Percentiles rank a stretch among this genome's conserved stretches.
Conservation (phyloP, 345 rosid genomes). For the Euphorbia peplus region DNA sequence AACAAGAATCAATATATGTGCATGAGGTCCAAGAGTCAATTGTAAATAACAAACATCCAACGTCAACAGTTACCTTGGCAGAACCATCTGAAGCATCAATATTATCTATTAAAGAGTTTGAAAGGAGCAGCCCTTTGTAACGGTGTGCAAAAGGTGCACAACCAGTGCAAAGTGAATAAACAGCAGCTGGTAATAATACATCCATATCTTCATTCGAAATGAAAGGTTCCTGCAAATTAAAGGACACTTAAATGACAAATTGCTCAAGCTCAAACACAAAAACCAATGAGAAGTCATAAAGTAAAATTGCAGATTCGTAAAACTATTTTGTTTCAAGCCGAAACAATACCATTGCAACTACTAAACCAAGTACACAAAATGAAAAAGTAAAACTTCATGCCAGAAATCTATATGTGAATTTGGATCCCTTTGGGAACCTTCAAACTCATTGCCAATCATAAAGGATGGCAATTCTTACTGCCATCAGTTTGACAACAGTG, state of each 20-base stretch:
- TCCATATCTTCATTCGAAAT: constrained; percentile 49
- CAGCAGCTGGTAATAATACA: constrained; percentile 69
- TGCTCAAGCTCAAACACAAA: neutral
- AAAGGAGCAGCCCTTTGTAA: constrained; percentile 35
- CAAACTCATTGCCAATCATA: neutral
- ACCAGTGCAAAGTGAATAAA: constrained; percentile 76
- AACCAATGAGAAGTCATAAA: neutral
- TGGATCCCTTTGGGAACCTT: neutral
- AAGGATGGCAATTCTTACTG: neutral
- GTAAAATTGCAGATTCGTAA: neutral
- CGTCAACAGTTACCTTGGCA: constrained; percentile 42
- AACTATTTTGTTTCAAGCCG: neutral
- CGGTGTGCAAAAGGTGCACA: constrained; percentile 41
- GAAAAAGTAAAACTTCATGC: neutral
- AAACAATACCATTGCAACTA: neutral
- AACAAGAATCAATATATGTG: constrained; percentile 8
- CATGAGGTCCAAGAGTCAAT: constrained; percentile 21
- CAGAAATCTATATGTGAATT: neutral
- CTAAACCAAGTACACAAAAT: neutral
- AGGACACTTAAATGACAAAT: neutral
- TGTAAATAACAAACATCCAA: constrained; percentile 1
- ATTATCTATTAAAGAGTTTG: constrained; percentile 32
- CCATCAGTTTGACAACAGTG: neutral
- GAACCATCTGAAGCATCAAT: constrained; percentile 43
- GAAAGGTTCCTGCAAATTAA: constrained; percentile 50